Evolutionary conservation across 164 flowering plant genomes (phyloP), one percentile per base, ranked within the genome.

Genomic region (Piper betle): DNA sequence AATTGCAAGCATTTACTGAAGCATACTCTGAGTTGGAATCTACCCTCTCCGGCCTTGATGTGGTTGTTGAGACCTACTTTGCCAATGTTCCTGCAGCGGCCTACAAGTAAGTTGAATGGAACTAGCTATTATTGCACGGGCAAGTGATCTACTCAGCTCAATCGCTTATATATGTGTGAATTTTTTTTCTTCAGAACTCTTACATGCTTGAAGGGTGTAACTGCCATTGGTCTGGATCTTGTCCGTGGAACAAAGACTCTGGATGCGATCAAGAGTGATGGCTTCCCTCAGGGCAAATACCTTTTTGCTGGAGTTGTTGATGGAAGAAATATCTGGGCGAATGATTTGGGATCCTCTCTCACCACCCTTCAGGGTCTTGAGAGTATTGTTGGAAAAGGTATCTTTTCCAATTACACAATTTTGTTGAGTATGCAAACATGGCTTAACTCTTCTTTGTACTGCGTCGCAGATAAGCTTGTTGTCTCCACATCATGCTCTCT

Each of bases 21-120:
- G 87, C 90, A 50, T 84, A 84, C 67, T 55, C 88, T 19, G 80
- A 79, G 37, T 72, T 84, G 17, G 86, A 80, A 60, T 77, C 86
- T 41, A 40, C 81, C 59, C 68, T 80, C 0, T 75, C 83, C 70
- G 86, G 84, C 46, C 54, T 84, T 61, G 72, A 82, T 70, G 84
- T 82, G 68, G 65, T 84, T 39, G 50, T 84, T 52, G 86, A 58
- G 68, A 84, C 86, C 18, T 84, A 84, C 80, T 84, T 84, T 66
- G 86, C 88, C 66, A 86, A 84, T 72, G 61, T 84, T 61, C 80
- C 84, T 43, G 73, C 78, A 37, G 78, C 74, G 70, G 80, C 84
- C 64, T 84, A 60, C 76, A 75, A 77, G 62, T 59, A 43, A 59
- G 62, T 59, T 41, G 50, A 13, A 16, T 59, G 12, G n/a, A 18